Evolutionary conservation across 2,329 filamentous ascomycete genomes (phyloP).

Genomic region (Pyricularia sp.): DNA sequence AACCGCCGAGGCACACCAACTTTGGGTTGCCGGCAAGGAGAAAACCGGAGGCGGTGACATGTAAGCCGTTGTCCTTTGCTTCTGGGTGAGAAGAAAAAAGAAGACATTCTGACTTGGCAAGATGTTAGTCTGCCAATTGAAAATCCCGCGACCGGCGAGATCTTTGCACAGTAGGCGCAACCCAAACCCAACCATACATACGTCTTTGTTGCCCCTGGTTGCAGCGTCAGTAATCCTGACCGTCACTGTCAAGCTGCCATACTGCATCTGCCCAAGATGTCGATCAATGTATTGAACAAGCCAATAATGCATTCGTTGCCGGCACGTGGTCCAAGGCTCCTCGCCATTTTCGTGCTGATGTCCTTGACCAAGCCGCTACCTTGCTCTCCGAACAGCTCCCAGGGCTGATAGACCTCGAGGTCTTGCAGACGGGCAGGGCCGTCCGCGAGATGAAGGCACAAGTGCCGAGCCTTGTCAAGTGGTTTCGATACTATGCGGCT

Average conservation of each 20-base stretch:
- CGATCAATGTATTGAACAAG: conserved; percentile 26
- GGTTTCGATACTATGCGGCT: conserved; percentile 64
- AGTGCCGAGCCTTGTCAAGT: conserved; percentile 54
- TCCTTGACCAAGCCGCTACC: conserved; percentile 49
- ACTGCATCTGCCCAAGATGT: conserved; percentile 36
- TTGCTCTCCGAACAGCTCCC: conserved; percentile 44
- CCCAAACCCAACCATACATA: not conserved
- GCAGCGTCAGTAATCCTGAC: conserved; percentile 2
- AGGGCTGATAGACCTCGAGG: conserved; percentile 52
- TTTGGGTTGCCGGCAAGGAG: conserved; percentile 13
- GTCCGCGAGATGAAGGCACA: conserved; percentile 64
- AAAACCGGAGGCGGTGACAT: conserved; percentile 10
- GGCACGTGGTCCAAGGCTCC: conserved; percentile 49
- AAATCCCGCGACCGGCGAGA: conserved; percentile 16
- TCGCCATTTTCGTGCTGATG: conserved; percentile 48
- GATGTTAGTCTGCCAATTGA: conserved; percentile 15
- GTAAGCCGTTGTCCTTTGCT: conserved; percentile 8
- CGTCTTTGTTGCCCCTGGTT: not conserved
- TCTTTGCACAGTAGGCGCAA: conserved; percentile 14
- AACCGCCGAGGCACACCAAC: not conserved
- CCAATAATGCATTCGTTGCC: conserved; percentile 35
- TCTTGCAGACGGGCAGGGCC: conserved; percentile 57
- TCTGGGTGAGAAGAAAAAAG: not conserved
- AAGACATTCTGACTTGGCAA: not conserved
- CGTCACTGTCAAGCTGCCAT: conserved; percentile 29